Evolutionary conservation across 129 eudicot genomes (phyloP), one percentile per base, ranked within the genome.

Genomic region (Flaveria linearis): DNA sequence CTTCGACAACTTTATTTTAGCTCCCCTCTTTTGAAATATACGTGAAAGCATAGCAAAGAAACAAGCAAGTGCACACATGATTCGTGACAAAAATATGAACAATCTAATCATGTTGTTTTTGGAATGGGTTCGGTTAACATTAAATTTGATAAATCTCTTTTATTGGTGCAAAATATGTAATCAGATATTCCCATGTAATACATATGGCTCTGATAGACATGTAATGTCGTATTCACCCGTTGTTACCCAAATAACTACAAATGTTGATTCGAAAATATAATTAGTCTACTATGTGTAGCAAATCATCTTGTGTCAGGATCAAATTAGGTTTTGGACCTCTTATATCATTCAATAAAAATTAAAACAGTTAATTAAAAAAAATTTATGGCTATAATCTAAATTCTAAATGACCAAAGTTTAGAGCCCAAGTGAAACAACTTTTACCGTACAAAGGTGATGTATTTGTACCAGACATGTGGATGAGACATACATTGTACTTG

Each of bases 201-300:
- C 76, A n/a, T 91, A 89, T 30, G 84, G 89, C 68, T 87, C 92
- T 0, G 96, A 78, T 9, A 89, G 57, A 28, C 92, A 92, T 26
- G 80, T 83, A 36, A 87, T 83, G 81, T 92, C 97, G 4, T 92
- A 92, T 36, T 75, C 89, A 56, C 91, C 93, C 1, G 67, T 87
- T 5, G 93, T 84, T 56, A 87, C 88, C 91, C 42, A 92, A 50
- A 63, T 80, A 87, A 17, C 76, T 83, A 45, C 97, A 92, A 23
- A 89, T 81, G 36, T 87, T 84, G 61, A 4, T 30, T 30, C 5
- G 5, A 30, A 30, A 30, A 30, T 30, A 30, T 30, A 30, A 4
- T 30, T 3, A 30, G 4, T 30, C 36, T 30, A 30, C 36, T 30
- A 3, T 28, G 33, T 4, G 5, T 30, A 3, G 36, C 36, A 30